Base-by-base conservation (phyloP, 1,284 basidiomycete species). In the Marasmius tenuissimus region DNA sequence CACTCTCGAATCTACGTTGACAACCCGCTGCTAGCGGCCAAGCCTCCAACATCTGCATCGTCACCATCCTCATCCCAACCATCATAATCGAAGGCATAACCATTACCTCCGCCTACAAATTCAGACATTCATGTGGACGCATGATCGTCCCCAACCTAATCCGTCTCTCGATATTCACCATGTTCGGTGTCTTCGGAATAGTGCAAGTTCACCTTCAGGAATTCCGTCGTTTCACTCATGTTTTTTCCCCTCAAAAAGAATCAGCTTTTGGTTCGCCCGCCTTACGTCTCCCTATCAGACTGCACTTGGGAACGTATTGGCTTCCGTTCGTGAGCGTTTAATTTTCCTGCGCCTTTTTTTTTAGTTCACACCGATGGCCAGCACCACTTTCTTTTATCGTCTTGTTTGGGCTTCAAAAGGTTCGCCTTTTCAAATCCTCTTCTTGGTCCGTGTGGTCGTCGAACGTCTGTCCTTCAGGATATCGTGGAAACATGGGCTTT, bases 41-140 rank as follows among this genome's bases (percentile, higher is more conserved):
- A 50, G 53, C 58, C 14, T 51, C 59, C 3, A 45, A 52, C 16
- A 59, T 61, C 14, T 62, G 51, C 34, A 58, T 59, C 14, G 47
- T 53, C 16, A 22, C 53, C 3, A 53, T 66, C 2, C 61, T 66
- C 63, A 38, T 61, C 45, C 63, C 59, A 9, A 66, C 65, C 12
- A 49, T 61, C 35, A 54, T 53, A 27, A 48, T 64, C 16, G 35
- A 61, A 33, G 34, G 5, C 45, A n/a, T 56, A 4, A 55, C 59
- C 7, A 33, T 45, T 22, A 22, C 27, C 1, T 56, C 51, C 42
- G 45, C 58, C 7, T 64, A 66, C 27, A 27, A 27, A n/a, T n/a
- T n/a, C n/a, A n/a, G n/a, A n/a, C n/a, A n/a, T n/a, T n/a, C n/a
- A 27, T 56, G 54, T 5, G 5, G 49, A 9, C 11, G 50, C 10